Conservation (phyloP, 176 grass and related monocot genomes). For the Calamus simplicifolius region DNA sequence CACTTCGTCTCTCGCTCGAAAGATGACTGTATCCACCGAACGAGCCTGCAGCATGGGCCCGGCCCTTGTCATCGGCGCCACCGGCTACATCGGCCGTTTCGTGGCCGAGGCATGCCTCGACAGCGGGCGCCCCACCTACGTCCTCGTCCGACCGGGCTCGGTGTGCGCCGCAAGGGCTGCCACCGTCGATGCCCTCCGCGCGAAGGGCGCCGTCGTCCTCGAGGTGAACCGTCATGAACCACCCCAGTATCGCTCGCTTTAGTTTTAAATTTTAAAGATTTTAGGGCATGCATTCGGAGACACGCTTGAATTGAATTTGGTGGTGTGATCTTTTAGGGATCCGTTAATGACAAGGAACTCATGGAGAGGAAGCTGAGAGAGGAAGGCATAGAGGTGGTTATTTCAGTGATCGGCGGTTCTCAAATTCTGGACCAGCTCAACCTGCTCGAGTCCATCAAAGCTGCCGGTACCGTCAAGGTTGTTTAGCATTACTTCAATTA, state of each 20-base stretch:
- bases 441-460: constrained; percentile 43
- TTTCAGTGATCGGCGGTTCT: constrained; percentile 54
- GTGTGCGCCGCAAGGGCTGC: constrained; percentile 22
- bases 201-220: constrained; percentile 44
- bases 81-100: constrained; percentile 70
- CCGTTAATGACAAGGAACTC: constrained; percentile 18
- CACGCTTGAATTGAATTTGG: too few relatives aligned
- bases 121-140: constrained; percentile 37
- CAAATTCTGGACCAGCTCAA: constrained; percentile 55
- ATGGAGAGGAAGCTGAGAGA: constrained; percentile 37
- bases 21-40: too few relatives aligned
- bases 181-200: constrained; percentile 31
- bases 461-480: constrained; percentile 50
- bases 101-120: constrained; percentile 54
- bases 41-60: constrained; percentile 9
- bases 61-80: constrained; percentile 48
- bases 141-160: constrained; percentile 42
- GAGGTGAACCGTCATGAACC: constrained; percentile 41
- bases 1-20: too few relatives aligned
- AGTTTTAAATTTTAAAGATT: too few relatives aligned
- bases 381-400: constrained; percentile 46
- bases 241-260: too few relatives aligned
- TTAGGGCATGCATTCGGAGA: too few relatives aligned
- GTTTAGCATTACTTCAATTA: not conserved
- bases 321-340: not conserved